A percentile compares a stretch with the other conserved stretches of the same genome.
phyloP scores from a whole-genome alignment of 192 early-diverging fungal species.

The Thamnidium elegans region DNA sequence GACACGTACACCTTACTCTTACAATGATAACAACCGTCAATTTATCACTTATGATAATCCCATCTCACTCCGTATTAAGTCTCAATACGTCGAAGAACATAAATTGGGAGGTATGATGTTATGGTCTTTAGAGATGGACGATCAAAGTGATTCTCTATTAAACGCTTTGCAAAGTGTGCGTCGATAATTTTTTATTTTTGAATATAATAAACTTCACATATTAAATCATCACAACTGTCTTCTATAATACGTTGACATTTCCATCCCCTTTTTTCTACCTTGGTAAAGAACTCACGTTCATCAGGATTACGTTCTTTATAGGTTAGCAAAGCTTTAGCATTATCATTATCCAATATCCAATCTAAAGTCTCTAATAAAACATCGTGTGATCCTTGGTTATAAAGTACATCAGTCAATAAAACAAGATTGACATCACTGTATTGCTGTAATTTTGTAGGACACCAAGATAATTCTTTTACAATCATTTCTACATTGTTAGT shows the following conservation, averaged over 20 bases:
- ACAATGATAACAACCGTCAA: conserved; percentile 51
- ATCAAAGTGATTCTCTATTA: conserved; percentile 3
- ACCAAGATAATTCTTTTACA: conserved; percentile 22
- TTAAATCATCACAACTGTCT: background rate
- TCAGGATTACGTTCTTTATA: conserved; percentile 35
- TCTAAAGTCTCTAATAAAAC: conserved; percentile 30
- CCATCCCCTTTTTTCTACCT: conserved; percentile 9
- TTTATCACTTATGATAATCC: conserved; percentile 74
- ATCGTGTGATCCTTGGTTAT: conserved; percentile 34
- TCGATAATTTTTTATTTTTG: conserved; percentile 3
- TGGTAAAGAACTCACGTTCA: conserved; percentile 28
- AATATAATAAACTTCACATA: conserved; percentile 27
- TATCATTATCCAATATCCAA: conserved; percentile 4
- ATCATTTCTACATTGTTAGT: conserved; percentile 9
- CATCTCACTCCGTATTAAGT: conserved; percentile 49
- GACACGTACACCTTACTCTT: conserved; percentile 69
- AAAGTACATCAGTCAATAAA: conserved; percentile 33
- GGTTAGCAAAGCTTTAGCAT: conserved; percentile 20
- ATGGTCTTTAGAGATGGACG: conserved; percentile 48
- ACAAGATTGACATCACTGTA: conserved; percentile 19
- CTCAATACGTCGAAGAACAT: conserved; percentile 50
- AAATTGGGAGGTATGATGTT: conserved; percentile 62
- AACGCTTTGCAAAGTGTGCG: conserved; percentile 6
- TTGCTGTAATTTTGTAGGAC: background rate
- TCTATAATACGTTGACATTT: background rate